Conservation (phyloP, 306 rosid species). For the Elaeagnus macrophylla region DNA sequence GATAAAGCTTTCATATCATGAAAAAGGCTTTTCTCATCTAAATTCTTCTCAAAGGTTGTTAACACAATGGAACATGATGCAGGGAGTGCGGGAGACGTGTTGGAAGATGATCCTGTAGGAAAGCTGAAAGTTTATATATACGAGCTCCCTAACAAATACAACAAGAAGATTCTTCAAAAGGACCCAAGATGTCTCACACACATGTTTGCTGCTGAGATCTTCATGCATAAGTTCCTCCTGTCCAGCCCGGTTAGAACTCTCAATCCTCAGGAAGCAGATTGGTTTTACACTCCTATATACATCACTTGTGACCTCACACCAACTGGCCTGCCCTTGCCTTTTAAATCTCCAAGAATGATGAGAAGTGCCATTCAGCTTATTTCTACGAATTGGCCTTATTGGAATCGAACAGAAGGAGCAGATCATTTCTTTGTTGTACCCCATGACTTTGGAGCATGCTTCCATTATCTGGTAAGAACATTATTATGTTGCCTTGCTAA, state of each 20-base stretch:
- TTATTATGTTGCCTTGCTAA: neutral
- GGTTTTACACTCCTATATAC: slow-evolving; percentile 43
- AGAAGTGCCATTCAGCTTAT: slow-evolving; percentile 40
- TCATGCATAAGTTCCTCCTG: slow-evolving; percentile 43
- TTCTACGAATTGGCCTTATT: slow-evolving; percentile 41
- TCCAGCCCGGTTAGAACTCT: slow-evolving; percentile 37
- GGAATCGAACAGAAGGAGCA: slow-evolving; percentile 44
- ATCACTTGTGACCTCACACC: slow-evolving; percentile 46
- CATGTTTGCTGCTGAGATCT: slow-evolving; percentile 51
- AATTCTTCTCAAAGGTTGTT: too few relatives aligned
- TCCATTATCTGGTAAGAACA: slow-evolving; percentile 38
- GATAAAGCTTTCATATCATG: too few relatives aligned
- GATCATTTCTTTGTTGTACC: slow-evolving; percentile 48
- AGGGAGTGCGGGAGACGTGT: slow-evolving; percentile 50
- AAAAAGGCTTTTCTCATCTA: too few relatives aligned
- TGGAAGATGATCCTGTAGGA: slow-evolving; percentile 43
- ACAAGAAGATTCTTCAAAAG: slow-evolving; percentile 41
- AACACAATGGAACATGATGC: neutral
- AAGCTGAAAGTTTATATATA: slow-evolving; percentile 41
- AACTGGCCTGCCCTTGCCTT: slow-evolving; percentile 42
- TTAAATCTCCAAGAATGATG: slow-evolving; percentile 44
- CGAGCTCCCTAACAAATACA: slow-evolving; percentile 42
- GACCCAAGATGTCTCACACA: slow-evolving; percentile 45
- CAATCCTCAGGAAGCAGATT: slow-evolving; percentile 40
- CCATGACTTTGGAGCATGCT: slow-evolving; percentile 50